Base-by-base conservation (phyloP, 371 early-diverging fungal species). In the Cokeromyces recurvatus region DNA sequence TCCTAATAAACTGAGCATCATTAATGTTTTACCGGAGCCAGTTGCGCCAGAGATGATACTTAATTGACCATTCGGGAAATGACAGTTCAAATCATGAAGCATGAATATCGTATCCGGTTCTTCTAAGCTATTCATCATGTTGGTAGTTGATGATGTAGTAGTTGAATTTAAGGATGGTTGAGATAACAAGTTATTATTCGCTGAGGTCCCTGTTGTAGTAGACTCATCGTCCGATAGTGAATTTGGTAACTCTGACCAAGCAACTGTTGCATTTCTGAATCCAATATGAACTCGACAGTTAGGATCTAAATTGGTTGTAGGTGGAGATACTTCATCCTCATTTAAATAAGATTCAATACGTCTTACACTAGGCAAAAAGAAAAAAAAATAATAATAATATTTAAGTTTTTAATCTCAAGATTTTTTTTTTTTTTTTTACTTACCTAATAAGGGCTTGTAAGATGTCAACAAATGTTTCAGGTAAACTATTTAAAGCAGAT, bases 301-400 rank as follows among this genome's bases (percentile, higher is more conserved):
- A 9, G 57, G 55, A 32, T 69, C 46, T 23, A 66, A 51, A 8
- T 48, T 38, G 14, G 48, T 38, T 29, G 39, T 25, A 3, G 48
- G 48, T 7, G 16, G 71, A 20, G 49, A 59, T 5, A 93, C 62
- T 44, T 92, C 94, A 5, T 78, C 70, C 45, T 90, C 86, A n/a
- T 75, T 62, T 43, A 95, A 68, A 35, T 87, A 83, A 19, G 59
- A 62, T 51, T 85, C 73, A 41, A 95, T 85, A 52, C 95, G 84
- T 6, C 62, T 46, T 2, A 73, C 55, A 64, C 73, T 72, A 38
- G 15, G 17, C 17, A n/a, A 15, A 31, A 21, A 15, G 4, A 14
- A 10, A 22, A 43, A 38, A 21, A 16, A n/a, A n/a, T n/a, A n/a
- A n/a, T n/a, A n/a, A n/a, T n/a, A n/a, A n/a, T n/a, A n/a, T n/a